Conservation (phyloP, 2,329 filamentous ascomycete species). For the Trichophyton equinum region DNA sequence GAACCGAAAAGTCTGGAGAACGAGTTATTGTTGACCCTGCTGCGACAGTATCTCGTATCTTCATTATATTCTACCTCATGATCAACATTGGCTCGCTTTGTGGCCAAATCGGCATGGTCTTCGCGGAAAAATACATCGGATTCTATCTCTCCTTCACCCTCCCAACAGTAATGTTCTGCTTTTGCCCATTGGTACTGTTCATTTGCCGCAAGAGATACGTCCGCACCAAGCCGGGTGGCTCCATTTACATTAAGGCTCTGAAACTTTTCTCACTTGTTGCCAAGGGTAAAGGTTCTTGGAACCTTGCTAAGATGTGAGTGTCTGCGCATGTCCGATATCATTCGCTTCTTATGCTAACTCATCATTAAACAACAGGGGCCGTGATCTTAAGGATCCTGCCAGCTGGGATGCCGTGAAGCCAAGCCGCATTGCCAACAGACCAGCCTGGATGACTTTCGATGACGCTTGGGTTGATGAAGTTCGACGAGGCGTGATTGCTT, state of each 20-base stretch:
- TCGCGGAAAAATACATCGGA: conserved; percentile 62
- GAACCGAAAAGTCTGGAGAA: conserved; percentile 45
- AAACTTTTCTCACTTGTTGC: conserved; percentile 48
- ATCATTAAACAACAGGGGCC: conserved; percentile 8
- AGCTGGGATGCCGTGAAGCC: conserved; percentile 61
- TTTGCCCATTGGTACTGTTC: conserved; percentile 50
- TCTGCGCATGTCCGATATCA: too few species aligned
- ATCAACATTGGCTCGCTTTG: conserved; percentile 55
- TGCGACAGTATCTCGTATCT: conserved; percentile 55
- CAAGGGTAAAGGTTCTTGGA: conserved; percentile 51
- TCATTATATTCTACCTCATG: conserved; percentile 58
- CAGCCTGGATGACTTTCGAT: conserved; percentile 68
- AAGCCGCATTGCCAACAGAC: conserved; percentile 48
- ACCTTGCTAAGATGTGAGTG: conserved; percentile 45
- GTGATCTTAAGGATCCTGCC: conserved; percentile 42
- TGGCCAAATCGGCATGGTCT: conserved; percentile 55
- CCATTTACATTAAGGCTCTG: conserved; percentile 55
- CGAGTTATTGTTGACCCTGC: conserved; percentile 59
- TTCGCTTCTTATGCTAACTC: not conserved
- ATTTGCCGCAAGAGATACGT: conserved; percentile 51
- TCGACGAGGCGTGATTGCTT: conserved; percentile 54
- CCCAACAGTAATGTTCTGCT: conserved; percentile 52
- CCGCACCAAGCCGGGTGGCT: conserved; percentile 55
- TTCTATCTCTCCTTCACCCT: conserved; percentile 62
- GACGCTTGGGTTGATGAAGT: conserved; percentile 75